Evolutionary conservation across 2,329 filamentous ascomycete species (phyloP), one percentile per base, ranked within the genome.

Genomic region (Diplodia intermedia): DNA sequence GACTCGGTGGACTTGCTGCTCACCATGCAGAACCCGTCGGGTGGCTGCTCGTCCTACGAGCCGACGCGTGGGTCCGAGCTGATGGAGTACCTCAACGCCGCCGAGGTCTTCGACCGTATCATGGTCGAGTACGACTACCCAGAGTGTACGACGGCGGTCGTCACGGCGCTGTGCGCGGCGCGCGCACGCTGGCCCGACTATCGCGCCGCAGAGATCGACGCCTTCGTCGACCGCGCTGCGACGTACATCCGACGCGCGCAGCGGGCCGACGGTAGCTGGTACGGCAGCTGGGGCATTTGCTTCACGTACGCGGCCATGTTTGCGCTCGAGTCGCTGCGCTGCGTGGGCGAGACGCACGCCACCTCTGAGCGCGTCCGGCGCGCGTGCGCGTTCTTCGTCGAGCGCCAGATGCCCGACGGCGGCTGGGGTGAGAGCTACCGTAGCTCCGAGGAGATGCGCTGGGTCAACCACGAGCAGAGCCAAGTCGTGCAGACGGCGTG

Each of bases 111-210:
- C 78, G 94, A 93, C 15, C 87, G 90, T 23, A 99, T 99, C 81
- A 99, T 99, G 95, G 90, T 99, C 66, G 94, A 98, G 76, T 99
- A 99, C 78, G 93, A 97, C 78, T 98, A 99, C 75, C 93, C 94
- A 0, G 95, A 99, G 79, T 99, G 95, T 82, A 99, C 95, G 0
- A 98, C 95, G 2, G 94, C 95, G 0, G 93, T 93, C 36, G 91
- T 99, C 3, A 97, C 92, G 1, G 93, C 92, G 0, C 84, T 99
- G 23, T 91, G 90, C 4, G 84, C 94, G 1, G 98, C 98, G 83
- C 87, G 88, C 71, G 86, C 90, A 74, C 85, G 91, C 77, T 96
- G 93, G 83, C 93, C 94, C 0, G 83, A 90, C 33, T 97, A 99
- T 79, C 88, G 94, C 61, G 77, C 86, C 0, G 79, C 85, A 0